Evolutionary conservation across 257 asterid genomes (phyloP).

Genomic region (Solanum commersonii): DNA sequence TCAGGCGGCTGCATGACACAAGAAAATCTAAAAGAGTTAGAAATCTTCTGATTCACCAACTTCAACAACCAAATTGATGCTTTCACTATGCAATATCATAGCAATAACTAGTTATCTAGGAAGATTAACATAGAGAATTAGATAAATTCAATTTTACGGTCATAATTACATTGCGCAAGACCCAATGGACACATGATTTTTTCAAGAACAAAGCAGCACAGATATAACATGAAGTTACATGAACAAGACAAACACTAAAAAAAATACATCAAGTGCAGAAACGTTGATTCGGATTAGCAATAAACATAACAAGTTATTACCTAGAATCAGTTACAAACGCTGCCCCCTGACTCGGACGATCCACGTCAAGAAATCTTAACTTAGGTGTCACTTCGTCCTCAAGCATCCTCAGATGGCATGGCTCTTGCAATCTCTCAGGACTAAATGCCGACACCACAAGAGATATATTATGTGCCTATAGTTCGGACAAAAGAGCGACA

Average conservation of each 20-base stretch:
- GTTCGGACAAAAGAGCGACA: background rate
- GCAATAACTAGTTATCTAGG: background rate
- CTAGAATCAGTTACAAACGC: constrained; percentile 2
- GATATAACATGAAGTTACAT: background rate
- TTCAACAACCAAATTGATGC: background rate
- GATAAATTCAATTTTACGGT: background rate
- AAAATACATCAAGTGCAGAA: background rate
- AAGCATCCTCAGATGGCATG: background rate
- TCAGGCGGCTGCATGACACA: background rate
- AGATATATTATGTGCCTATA: background rate
- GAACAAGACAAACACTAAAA: background rate
- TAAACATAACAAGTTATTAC: background rate
- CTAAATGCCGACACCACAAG: background rate
- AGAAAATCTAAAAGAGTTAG: background rate
- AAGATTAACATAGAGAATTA: background rate
- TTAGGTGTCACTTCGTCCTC: background rate
- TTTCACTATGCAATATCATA: background rate
- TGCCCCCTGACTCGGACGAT: background rate
- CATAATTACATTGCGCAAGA: background rate
- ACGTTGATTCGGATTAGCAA: background rate
- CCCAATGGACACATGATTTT: background rate
- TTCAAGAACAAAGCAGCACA: background rate
- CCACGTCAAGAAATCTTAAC: background rate
- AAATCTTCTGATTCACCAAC: background rate
- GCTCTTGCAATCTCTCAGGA: background rate